Percentiles rank a stretch among this genome's conserved stretches.
Evolutionary conservation across 2,329 filamentous ascomycete genomes (phyloP).

Genomic region (Trichoderma simmonsii): DNA sequence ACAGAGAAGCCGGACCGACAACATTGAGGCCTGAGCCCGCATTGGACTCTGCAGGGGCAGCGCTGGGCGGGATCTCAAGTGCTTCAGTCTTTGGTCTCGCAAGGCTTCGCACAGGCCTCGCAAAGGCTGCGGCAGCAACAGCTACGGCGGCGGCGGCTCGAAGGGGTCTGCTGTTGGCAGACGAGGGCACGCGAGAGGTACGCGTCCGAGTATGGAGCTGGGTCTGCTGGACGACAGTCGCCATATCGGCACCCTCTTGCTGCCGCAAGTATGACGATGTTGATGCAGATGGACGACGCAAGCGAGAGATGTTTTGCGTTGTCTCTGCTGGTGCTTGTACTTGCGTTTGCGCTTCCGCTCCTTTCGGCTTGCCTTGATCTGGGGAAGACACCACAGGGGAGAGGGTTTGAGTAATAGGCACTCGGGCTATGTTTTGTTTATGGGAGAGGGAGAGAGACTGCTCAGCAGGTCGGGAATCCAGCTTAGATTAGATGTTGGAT

Average conservation of each 20-base stretch:
- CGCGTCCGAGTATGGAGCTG: slow-evolving; percentile 20
- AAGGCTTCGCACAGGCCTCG: slow-evolving; percentile 3
- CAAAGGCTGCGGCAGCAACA: slow-evolving; percentile 12
- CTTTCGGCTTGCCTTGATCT: not conserved
- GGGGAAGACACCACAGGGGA: not conserved
- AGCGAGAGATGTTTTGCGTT: slow-evolving; percentile 5
- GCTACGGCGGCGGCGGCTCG: slow-evolving; percentile 9
- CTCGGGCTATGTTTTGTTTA: not conserved
- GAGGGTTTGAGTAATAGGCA: too few species aligned
- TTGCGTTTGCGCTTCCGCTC: not conserved
- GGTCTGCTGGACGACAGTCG: slow-evolving; percentile 17
- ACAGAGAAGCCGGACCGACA: slow-evolving; percentile 26
- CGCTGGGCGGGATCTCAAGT: not conserved
- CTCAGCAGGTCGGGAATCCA: not conserved
- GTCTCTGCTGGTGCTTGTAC: not conserved
- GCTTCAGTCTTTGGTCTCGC: not conserved
- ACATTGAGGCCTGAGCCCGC: not conserved
- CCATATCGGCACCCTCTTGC: slow-evolving; percentile 20
- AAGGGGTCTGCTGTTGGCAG: not conserved
- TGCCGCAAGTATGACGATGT: slow-evolving; percentile 1
- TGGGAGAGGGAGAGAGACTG: not conserved
- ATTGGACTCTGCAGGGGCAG: slow-evolving; percentile 6
- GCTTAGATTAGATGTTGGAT: not conserved
- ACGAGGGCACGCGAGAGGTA: slow-evolving; percentile 17
- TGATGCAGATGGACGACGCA: slow-evolving; percentile 5